Base-by-base conservation (phyloP, 805 yeast species). In the Myxozyma lipomycoides region DNA sequence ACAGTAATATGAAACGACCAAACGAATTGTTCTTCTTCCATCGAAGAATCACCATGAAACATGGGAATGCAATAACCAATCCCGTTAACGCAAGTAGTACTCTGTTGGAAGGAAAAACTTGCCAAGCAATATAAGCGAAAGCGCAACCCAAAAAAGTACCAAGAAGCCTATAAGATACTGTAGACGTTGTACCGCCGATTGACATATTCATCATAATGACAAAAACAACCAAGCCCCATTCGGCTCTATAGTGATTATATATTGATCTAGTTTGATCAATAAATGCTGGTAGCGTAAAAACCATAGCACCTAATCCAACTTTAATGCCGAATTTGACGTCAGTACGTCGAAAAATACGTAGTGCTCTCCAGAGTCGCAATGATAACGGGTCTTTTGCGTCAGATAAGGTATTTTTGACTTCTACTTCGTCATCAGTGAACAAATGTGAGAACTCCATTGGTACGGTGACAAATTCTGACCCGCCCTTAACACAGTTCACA, bases 151-250 rank as follows among this genome's bases (percentile, higher is more conserved):
- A 45, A 51, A 81, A 78, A 0, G 95, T 87, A 0, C 95, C 95
- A 23, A 82, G 53, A 48, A 86, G 44, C 84, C 85, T 82, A 58
- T 81, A 81, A 3, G 81, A 35, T 12, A 43, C 82, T 0, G 93
- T 83, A 81, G 82, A 79, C 9, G 86, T 77, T 0, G 95, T 87
- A 0, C 95, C 95, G 7, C 95, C 95, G 3, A 86, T 70, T 0
- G 90, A 83, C 61, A 85, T 85, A 60, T 83, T 84, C 91, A 86
- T 86, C 71, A 86, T 84, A 48, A 86, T 83, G 60, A 86, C 81
- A 59, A 80, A 86, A 0, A 89, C 82, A n/a, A 84, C 85, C 35
- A 86, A 67, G 0, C 88, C 82, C 95, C 95, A 86, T 64, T 86
- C 95, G 15, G 84, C 83, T 56, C 90, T 69, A 88, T 87, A 85